phyloP scores from a whole-genome alignment of 2,329 filamentous ascomycete species.

The Incumbomyces delicatus region DNA sequence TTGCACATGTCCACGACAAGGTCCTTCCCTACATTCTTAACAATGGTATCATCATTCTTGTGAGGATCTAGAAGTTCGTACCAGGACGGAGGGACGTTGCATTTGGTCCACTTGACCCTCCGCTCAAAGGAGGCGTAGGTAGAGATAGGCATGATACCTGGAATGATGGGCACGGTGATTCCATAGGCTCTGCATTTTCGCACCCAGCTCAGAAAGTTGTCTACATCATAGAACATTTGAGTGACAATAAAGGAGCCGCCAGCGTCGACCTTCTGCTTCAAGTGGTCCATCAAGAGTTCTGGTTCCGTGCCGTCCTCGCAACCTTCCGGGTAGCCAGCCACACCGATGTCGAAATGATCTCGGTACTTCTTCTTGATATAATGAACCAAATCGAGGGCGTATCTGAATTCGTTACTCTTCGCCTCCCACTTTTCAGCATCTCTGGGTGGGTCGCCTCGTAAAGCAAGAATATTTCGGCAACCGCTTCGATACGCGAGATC shows the following conservation, averaged over 20 bases:
- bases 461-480: conserved; percentile 92
- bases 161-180: conserved; percentile 72
- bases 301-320: conserved; percentile 87
- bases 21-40: conserved; percentile 77
- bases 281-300: conserved; percentile 73
- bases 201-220: conserved; percentile 90
- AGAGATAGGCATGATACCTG: conserved; percentile 87
- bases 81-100: conserved; percentile 72
- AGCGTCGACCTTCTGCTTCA: conserved; percentile 95
- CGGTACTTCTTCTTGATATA: conserved; percentile 73
- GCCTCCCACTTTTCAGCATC: conserved; percentile 92
- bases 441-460: conserved; percentile 85
- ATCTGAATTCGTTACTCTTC: conserved; percentile 75
- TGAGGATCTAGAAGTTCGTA: conserved; percentile 74
- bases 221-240: conserved; percentile 98
- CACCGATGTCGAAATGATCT: conserved; percentile 92
- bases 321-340: conserved; percentile 93
- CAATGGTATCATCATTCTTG: conserved; percentile 92
- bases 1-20: conserved; percentile 85
- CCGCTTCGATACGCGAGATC: conserved; percentile 84
- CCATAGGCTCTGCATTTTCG: conserved; percentile 74
- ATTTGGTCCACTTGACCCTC: conserved; percentile 83
- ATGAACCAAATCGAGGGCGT: conserved; percentile 81
- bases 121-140: conserved; percentile 90
- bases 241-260: conserved; percentile 92